A percentile compares a stretch with the other conserved stretches of the same genome.
These are phyloP conservation scores for Kazachstania taianensis DNA, from an alignment of 805 yeast species.

Conservation along the genomic window DNA sequence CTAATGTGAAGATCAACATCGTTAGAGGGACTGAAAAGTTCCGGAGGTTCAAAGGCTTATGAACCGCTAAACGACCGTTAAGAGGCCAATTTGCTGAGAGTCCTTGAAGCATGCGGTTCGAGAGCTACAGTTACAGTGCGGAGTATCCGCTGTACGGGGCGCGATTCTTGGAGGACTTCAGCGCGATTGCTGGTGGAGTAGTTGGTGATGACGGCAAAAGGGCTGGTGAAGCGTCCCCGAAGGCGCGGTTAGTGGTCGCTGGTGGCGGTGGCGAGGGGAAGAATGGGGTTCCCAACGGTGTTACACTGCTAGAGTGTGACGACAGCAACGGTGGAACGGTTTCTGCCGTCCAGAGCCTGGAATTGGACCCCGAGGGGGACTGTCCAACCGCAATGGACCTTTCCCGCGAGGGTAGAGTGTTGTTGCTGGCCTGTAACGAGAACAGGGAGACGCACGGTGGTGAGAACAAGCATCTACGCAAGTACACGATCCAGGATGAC, in stretches of 20 bases:
- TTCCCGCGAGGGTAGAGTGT: conserved; percentile 28
- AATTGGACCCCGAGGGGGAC: conserved; percentile 57
- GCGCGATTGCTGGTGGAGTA: conserved; percentile 96
- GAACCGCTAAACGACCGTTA: too few species aligned
- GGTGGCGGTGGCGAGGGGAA: conserved; percentile 98
- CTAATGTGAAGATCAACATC: too few species aligned
- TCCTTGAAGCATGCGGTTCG: conserved; percentile 20
- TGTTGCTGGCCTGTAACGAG: conserved; percentile 71
- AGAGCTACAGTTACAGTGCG: conserved; percentile 19
- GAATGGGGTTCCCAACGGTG: conserved; percentile 80
- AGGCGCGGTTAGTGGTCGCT: conserved; percentile 62
- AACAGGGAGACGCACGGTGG: conserved; percentile 49
- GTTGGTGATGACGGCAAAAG: conserved; percentile 91
- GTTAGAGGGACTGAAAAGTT: too few species aligned
- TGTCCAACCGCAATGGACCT: conserved; percentile 73
- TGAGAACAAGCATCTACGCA: conserved; percentile 59
- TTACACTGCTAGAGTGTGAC: conserved; percentile 57
- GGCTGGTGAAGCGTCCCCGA: conserved; percentile 67
- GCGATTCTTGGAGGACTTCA: conserved; percentile 54
- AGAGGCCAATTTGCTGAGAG: too few species aligned
- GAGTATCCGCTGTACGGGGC: conserved; percentile 81
- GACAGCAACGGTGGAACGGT: too few species aligned
- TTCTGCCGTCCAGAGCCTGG: conserved; percentile 39
- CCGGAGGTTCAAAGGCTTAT: too few species aligned
- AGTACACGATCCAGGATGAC: conserved; percentile 31